A percentile compares a stretch with the other conserved stretches of the same genome.
These are phyloP conservation scores for Nissolia schottii DNA, from an alignment of 306 rosid genomes.

Conservation along the genomic window DNA sequence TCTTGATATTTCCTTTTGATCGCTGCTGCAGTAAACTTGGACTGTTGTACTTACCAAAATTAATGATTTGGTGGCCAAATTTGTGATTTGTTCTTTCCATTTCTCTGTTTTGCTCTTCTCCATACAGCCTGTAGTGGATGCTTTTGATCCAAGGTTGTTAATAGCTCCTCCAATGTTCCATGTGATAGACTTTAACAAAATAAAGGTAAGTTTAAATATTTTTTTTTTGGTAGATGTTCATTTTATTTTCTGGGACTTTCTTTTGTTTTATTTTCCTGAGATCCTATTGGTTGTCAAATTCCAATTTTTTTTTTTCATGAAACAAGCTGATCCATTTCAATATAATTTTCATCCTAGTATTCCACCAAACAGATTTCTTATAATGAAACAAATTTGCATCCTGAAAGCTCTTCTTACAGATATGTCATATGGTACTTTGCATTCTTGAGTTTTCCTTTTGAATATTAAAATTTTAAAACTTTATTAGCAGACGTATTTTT, in stretches of 20 bases:
- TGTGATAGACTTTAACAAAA: slow-evolving; percentile 59
- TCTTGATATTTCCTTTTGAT: neutral
- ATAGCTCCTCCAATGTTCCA: slow-evolving; percentile 68
- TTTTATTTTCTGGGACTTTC: neutral
- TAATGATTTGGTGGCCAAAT: neutral
- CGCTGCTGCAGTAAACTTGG: neutral
- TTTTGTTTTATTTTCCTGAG: neutral
- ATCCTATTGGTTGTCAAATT: neutral
- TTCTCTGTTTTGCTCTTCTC: slow-evolving; percentile 6
- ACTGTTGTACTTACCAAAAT: neutral
- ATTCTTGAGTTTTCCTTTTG: neutral
- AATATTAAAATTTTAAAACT: neutral
- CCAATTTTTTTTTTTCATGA: neutral
- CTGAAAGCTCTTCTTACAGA: neutral
- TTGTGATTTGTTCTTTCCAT: neutral
- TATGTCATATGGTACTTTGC: neutral
- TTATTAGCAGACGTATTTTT: neutral
- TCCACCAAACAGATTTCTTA: neutral
- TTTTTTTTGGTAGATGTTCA: neutral
- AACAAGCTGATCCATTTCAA: neutral
- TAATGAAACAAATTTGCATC: neutral
- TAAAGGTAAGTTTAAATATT: slow-evolving; percentile 37
- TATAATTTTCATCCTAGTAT: neutral
- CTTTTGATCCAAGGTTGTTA: slow-evolving; percentile 81
- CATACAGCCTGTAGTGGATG: slow-evolving; percentile 85